Evolutionary conservation across 2,329 filamentous ascomycete species (phyloP).

Genomic region (Calonectria hongkongensis): DNA sequence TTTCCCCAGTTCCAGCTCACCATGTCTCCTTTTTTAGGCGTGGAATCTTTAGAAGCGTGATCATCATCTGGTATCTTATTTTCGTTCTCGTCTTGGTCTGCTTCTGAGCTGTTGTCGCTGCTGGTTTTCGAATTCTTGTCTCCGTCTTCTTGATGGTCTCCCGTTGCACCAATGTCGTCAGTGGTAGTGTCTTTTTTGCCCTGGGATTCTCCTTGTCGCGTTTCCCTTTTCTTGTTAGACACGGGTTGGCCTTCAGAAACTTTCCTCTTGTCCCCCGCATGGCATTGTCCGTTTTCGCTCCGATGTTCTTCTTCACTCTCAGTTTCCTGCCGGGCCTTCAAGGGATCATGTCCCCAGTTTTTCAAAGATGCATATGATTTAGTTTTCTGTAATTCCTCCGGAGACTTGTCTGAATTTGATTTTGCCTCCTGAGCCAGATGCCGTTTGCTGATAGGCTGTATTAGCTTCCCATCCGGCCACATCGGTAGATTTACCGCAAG

Average conservation of each 20-base stretch:
- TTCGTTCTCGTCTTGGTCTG: constrained; percentile 39
- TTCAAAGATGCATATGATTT: constrained; percentile 76
- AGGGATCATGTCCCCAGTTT: constrained; percentile 76
- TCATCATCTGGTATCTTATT: constrained; percentile 25
- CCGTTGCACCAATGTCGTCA: background rate
- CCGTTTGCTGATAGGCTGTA: constrained; percentile 67
- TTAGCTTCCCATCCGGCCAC: background rate
- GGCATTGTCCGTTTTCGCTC: constrained; percentile 35
- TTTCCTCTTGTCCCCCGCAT: constrained; percentile 54
- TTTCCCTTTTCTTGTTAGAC: constrained; percentile 59
- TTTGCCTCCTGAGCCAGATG: constrained; percentile 79
- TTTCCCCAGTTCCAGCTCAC: constrained; percentile 69
- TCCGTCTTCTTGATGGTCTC: constrained; percentile 42
- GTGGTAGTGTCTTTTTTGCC: constrained; percentile 15
- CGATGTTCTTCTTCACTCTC: constrained; percentile 39
- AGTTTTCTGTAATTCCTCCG: constrained; percentile 66
- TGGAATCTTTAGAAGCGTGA: constrained; percentile 14
- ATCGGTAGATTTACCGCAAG: background rate
- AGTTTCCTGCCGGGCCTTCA: constrained; percentile 61
- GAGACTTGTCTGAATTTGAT: constrained; percentile 71
- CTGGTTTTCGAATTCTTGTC: constrained; percentile 40
- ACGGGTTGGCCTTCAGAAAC: constrained; percentile 48
- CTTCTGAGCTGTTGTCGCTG: constrained; percentile 42
- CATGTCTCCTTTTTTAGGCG: constrained; percentile 62
- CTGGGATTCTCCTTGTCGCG: constrained; percentile 48